Conservation (phyloP, 2,329 filamentous ascomycete species). For the Periconia macrospinosa region DNA sequence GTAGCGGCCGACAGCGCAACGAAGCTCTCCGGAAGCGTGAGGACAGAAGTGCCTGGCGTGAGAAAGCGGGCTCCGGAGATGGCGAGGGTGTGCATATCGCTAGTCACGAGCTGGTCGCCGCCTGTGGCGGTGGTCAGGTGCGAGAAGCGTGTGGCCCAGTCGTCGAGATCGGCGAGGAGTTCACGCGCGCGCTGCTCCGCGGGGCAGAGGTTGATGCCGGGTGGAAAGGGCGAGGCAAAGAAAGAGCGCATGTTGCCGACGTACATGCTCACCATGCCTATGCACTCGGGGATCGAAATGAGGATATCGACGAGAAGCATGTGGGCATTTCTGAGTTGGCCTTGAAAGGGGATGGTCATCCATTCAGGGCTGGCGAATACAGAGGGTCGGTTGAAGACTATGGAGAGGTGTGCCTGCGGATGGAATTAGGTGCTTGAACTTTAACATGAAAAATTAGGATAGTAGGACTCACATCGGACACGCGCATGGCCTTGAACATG, state of each 20-base stretch:
- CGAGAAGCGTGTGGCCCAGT: conserved; percentile 24
- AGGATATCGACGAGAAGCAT: conserved; percentile 29
- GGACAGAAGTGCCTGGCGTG: conserved; percentile 3
- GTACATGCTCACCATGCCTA: conserved; percentile 14
- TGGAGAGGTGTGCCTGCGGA: conserved; percentile 24
- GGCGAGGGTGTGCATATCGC: conserved; percentile 13
- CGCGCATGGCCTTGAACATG: conserved; percentile 33
- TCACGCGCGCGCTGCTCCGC: conserved; percentile 13
- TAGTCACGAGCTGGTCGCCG: conserved; percentile 2
- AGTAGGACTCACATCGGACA: conserved; percentile 26
- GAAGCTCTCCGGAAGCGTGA: conserved; percentile 23
- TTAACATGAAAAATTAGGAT: neutral
- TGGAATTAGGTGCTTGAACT: too few relatives aligned
- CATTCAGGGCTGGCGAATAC: conserved; percentile 28
- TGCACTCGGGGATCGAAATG: conserved; percentile 29
- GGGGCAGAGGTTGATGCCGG: conserved; percentile 7
- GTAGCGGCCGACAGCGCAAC: conserved; percentile 24
- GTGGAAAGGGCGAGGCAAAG: conserved; percentile 16
- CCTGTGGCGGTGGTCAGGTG: conserved; percentile 15
- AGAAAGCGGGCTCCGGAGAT: conserved; percentile 3
- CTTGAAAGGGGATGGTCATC: conserved; percentile 32
- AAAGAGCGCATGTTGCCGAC: conserved; percentile 21
- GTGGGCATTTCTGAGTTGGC: conserved; percentile 25
- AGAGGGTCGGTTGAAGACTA: conserved; percentile 32
- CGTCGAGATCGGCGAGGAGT: conserved; percentile 18